Evolutionary conservation across 768 basidiomycete genomes (phyloP).

Genomic region (Phanerochaete carnosa): DNA sequence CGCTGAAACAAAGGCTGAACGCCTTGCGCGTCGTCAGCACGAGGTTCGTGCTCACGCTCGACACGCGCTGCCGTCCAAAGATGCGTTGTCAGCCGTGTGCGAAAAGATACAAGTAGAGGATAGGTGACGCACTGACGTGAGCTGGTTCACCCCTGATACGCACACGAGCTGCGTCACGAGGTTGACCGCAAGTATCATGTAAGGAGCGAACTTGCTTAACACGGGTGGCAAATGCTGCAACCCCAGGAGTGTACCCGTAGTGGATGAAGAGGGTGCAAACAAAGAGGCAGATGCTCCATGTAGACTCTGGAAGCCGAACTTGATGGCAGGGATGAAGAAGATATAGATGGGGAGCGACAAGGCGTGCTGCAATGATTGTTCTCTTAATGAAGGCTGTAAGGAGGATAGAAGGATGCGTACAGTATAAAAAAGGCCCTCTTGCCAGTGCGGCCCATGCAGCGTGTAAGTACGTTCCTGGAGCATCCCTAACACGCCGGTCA

Average conservation of each 20-base stretch:
- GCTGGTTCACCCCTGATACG: slow-evolving; percentile 75
- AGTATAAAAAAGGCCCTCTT: slow-evolving; percentile 81
- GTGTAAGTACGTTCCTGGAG: slow-evolving; percentile 76
- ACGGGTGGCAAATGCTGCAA: neutral
- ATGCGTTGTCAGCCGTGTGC: neutral
- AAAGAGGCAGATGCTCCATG: slow-evolving; percentile 29
- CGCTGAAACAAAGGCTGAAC: slow-evolving; percentile 72
- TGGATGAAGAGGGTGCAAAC: slow-evolving; percentile 3
- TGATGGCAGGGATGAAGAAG: slow-evolving; percentile 54
- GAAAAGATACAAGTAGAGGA: too few species aligned
- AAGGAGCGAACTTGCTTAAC: slow-evolving; percentile 31
- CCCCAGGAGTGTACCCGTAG: neutral
- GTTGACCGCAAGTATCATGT: slow-evolving; percentile 58
- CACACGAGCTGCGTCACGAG: slow-evolving; percentile 76
- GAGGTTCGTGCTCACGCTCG: slow-evolving; percentile 79
- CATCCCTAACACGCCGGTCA: slow-evolving; percentile 66
- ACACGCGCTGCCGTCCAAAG: slow-evolving; percentile 52
- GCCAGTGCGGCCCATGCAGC: slow-evolving; percentile 76
- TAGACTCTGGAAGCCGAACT: slow-evolving; percentile 51
- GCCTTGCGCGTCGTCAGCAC: slow-evolving; percentile 81
- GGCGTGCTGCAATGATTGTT: slow-evolving; percentile 50
- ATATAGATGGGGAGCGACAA: slow-evolving; percentile 77
- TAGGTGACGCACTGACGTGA: slow-evolving; percentile 61
- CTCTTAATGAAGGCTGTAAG: neutral
- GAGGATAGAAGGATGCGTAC: slow-evolving; percentile 35